Evolutionary conservation across 2,329 filamentous ascomycete genomes (phyloP), one percentile per base, ranked within the genome.

Genomic region (Ophiostoma novo-ulmi): DNA sequence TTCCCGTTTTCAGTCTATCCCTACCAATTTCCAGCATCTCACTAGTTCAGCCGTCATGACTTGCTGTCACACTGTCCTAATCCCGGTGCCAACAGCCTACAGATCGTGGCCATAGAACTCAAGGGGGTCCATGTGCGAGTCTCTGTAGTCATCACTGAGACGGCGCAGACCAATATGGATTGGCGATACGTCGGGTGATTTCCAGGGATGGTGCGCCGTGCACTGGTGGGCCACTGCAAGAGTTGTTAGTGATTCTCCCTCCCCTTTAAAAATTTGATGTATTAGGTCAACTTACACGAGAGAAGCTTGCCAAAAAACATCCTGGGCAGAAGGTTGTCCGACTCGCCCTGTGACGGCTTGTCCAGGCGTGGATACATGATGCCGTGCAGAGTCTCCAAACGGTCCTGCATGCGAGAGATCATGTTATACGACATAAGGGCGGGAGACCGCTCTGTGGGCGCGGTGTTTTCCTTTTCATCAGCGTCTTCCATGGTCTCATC

Each of bases 321-420:
- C 36, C 22, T 5, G 20, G 63, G 63, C 36, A 65, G 13, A 8
- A 65, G 17, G 3, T 65, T 65, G 35, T 65, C 63, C 1, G 63
- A 65, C 20, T 38, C 63, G 20, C 63, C 63, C 20, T 65, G 63
- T 1, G 63, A 39, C 17, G 63, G 63, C 63, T 65, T 65, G 63
- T 65, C 63, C 8, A 13, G 7, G 1, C 63, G 8, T 10, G 63
- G 17, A 39, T 65, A 65, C 63, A 65, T 10, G 20, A 38, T 38
- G 20, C 14, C 20, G 36, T 36, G 20, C 20, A 65, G 35, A 10
- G 20, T 13, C 7, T 39, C 35, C 14, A 65, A 20, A 20, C 63
- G n/a, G 20, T 39, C 8, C 20, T 39, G 20, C 36, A 65, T 65
- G 14, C 36, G 63, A 2, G 20, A 20, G 35, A 65, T 20, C 63